Evolutionary conservation across 2,329 filamentous ascomycete genomes (phyloP), one percentile per base, ranked within the genome.

Genomic region (Colletotrichum nymphaeae): DNA sequence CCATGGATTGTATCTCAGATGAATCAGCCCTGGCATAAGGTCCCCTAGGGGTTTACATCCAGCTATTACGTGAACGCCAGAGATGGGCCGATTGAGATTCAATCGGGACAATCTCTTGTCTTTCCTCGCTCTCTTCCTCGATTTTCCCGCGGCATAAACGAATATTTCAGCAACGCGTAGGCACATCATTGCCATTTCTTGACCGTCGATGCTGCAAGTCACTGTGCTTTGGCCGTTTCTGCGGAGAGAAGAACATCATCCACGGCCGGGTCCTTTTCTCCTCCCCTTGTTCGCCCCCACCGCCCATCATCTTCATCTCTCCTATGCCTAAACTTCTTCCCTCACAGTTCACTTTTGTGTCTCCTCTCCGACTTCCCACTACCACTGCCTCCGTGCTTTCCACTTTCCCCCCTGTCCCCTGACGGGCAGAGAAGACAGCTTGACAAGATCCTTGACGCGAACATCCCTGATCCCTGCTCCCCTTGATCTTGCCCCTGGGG

Each of bases 181-280:
- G 42, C 49, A 28, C 32, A 56, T 55, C 49, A 32, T 53, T 64
- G 46, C 62, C 14, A 14, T 37, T 64, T 64, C 30, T 49, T 49
- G 49, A 56, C 16, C 7, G 12, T 56, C 9, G 28, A 46, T 64
- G 30, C 32, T 64, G 63, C 63, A n/a, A 56, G 32, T 56, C 52
- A 46, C 32, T 65, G 63, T 65, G 63, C 63, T 56, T 65, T 65
- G 63, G 63, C 49, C 63, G 14, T 65, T 24, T 65, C n/a, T 42
- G 52, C 32, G 52, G 35, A 56, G 46, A 64, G 46, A 22, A 53
- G 37, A 46, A 49, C 16, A 24, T 63, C 59, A 63, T 49, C 42
- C 19, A 30, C 26, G 16, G 9, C 22, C 28, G 22, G 22, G 12
- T 19, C 30, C 30, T n/a, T 22, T 14, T 19, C 16, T 63, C 7